Base-by-base conservation (phyloP, 2,329 filamentous ascomycete genomes). In the Calycina marina region DNA sequence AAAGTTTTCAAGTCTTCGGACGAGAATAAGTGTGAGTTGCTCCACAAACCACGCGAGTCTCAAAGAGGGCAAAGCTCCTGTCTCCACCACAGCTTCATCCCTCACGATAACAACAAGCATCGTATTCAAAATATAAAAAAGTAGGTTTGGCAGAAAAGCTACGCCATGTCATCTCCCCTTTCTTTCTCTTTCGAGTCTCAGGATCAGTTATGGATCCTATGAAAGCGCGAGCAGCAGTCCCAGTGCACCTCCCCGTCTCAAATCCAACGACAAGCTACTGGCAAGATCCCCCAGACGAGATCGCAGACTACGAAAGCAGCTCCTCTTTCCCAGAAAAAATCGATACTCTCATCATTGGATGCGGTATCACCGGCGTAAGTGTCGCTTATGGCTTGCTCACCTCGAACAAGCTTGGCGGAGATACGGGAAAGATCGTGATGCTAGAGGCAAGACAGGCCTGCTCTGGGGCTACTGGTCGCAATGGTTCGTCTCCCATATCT, bases 381-480 rank as follows among this genome's bases (percentile, higher is more conserved):
- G 28, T 43, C 6, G 46, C 46, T 0, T 43, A 38, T 36, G 39
- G 41, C 22, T 37, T 58, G 4, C 37, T 55, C 5, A 14, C 31
- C 3, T 40, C 45, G n/a, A 31, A 40, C 6, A 36, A 42, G 1
- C 13, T 30, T 11, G 28, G 24, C 8, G 8, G 5, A 15, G 31
- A 14, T 11, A 28, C 35, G 4, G 31, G 44, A 2, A 30, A 36
- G 3, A 40, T 57, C 13, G 31, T 53, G 2, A 52, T 58, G 46
- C 40, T 58, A 4, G 55, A 57, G 32, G 53, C 53, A 1, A 45
- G 55, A 4, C 47, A 49, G 9, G 44, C 53, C 4, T 54, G 51
- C 14, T 54, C 52, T 9, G 54, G 49, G 3, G 55, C 56, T 4
- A 54, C 52, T 5, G 56, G 51, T 2, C 44, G 56, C 13, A 59